Conservation (phyloP, 208 protist species). For the Crithidia brevicula region DNA sequence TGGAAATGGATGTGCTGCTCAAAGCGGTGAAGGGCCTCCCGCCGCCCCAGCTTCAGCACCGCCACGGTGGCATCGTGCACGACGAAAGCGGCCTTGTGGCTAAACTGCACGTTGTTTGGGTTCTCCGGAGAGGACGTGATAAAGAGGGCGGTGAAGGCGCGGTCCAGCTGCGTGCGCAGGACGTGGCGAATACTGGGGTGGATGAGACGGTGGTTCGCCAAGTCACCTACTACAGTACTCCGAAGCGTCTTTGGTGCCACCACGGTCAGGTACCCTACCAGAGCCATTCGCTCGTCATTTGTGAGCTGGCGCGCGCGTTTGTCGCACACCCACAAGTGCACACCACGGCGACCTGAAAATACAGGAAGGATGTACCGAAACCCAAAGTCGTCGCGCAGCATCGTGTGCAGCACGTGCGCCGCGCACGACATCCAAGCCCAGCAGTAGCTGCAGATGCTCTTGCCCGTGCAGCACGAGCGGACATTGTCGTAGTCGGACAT, state of each 20-base stretch:
- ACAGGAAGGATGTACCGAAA: constrained; percentile 98
- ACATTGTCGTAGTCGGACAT: constrained; percentile 99
- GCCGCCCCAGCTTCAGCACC: constrained; percentile 75
- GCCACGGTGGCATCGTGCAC: constrained; percentile 70
- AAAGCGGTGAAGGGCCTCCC: constrained; percentile 64
- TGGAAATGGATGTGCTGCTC: constrained; percentile 56
- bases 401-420: constrained; percentile 87
- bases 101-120: constrained; percentile 71
- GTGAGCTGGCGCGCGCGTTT: constrained; percentile 81
- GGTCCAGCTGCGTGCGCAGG: constrained; percentile 52
- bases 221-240: constrained; percentile 59
- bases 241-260: constrained; percentile 64
- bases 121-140: constrained; percentile 53
- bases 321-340: constrained; percentile 99
- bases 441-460: constrained; percentile 96
- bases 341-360: constrained; percentile 98
- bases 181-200: constrained; percentile 81
- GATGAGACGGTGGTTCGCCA: constrained; percentile 77
- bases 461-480: constrained; percentile 95
- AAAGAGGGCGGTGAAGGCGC: constrained; percentile 76
- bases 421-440: constrained; percentile 98
- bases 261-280: constrained; percentile 94
- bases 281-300: constrained; percentile 88
- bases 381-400: constrained; percentile 95
- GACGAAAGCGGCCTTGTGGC: constrained; percentile 63